Evolutionary conservation across 208 protist genomes (phyloP).

Genomic region (Phytomonas francai): DNA sequence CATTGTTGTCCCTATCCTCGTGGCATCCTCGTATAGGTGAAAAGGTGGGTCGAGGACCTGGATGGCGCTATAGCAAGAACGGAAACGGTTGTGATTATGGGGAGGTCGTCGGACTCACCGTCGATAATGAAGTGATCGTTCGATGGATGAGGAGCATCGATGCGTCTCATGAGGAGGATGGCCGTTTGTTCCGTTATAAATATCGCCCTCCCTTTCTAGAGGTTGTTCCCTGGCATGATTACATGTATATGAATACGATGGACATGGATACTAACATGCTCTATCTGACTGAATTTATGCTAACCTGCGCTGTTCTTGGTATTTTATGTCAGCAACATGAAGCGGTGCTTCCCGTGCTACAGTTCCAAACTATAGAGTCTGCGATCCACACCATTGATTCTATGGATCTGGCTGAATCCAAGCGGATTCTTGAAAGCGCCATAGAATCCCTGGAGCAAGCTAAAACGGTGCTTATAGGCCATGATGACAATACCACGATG

Average conservation of each 20-base stretch:
- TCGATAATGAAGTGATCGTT: slow-evolving; percentile 46
- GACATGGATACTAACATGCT: slow-evolving; percentile 19
- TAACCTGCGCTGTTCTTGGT: slow-evolving; percentile 48
- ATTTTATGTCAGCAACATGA: slow-evolving; percentile 71
- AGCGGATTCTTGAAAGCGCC: slow-evolving; percentile 4
- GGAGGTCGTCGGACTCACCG: slow-evolving; percentile 55
- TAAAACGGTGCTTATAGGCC: slow-evolving; percentile 12
- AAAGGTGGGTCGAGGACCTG: slow-evolving; percentile 59
- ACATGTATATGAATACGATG: slow-evolving; percentile 38
- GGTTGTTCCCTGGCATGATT: slow-evolving; percentile 52
- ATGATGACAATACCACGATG: slow-evolving; percentile 14
- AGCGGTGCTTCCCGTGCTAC: slow-evolving; percentile 46
- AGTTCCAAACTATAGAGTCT: slow-evolving; percentile 74
- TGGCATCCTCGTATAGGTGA: slow-evolving; percentile 62
- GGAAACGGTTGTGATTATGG: slow-evolving; percentile 64
- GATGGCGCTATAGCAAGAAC: slow-evolving; percentile 53
- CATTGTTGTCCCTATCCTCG: background rate
- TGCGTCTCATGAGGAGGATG: slow-evolving; percentile 16
- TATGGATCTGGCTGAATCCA: slow-evolving; percentile 26
- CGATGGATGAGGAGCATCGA: slow-evolving; percentile 62
- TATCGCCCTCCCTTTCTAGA: slow-evolving; percentile 48
- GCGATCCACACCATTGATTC: slow-evolving; percentile 59
- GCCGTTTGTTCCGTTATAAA: slow-evolving; percentile 55
- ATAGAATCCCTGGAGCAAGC: slow-evolving; percentile 7
- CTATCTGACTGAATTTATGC: slow-evolving; percentile 41